These are phyloP conservation scores for Zygoascus ofunaensis DNA, from an alignment of 805 yeast species.

Conservation along the genomic window DNA sequence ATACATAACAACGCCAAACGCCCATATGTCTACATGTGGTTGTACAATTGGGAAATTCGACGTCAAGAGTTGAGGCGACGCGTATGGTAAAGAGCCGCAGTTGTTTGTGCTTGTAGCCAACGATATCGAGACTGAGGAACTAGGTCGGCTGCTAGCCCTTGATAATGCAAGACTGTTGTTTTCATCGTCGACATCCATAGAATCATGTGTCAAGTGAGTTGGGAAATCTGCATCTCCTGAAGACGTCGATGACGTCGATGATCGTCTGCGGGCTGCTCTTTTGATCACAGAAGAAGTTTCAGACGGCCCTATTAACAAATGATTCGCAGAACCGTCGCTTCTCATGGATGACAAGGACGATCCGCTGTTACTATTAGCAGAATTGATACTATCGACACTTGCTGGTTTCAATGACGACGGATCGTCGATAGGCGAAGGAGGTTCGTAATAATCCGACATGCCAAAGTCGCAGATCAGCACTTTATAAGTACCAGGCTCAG, in stretches of 20 bases:
- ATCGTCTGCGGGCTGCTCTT: neutral
- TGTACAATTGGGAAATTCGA: slow-evolving; percentile 47
- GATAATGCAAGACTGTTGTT: neutral
- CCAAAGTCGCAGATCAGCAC: slow-evolving; percentile 84
- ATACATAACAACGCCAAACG: slow-evolving; percentile 70
- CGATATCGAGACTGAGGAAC: slow-evolving; percentile 15
- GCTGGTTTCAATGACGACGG: neutral
- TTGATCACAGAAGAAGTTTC: slow-evolving; percentile 19
- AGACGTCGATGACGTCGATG: neutral
- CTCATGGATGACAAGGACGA: slow-evolving; percentile 4
- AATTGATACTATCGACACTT: neutral
- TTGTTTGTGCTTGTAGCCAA: slow-evolving; percentile 33
- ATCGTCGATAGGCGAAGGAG: slow-evolving; percentile 5
- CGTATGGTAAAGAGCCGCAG: slow-evolving; percentile 79
- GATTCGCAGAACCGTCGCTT: neutral
- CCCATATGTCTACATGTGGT: slow-evolving; percentile 81
- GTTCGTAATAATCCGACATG: slow-evolving; percentile 42
- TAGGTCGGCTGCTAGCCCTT: slow-evolving; percentile 1
- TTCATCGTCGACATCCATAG: neutral
- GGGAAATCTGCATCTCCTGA: neutral
- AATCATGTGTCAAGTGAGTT: neutral
- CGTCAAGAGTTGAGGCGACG: slow-evolving; percentile 74
- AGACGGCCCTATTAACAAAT: slow-evolving; percentile 18
- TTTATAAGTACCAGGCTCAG: slow-evolving; percentile 24
- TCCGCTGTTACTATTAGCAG: neutral